Base-by-base conservation (phyloP, 2,329 filamentous ascomycete species). In the Apiospora arundinis region DNA sequence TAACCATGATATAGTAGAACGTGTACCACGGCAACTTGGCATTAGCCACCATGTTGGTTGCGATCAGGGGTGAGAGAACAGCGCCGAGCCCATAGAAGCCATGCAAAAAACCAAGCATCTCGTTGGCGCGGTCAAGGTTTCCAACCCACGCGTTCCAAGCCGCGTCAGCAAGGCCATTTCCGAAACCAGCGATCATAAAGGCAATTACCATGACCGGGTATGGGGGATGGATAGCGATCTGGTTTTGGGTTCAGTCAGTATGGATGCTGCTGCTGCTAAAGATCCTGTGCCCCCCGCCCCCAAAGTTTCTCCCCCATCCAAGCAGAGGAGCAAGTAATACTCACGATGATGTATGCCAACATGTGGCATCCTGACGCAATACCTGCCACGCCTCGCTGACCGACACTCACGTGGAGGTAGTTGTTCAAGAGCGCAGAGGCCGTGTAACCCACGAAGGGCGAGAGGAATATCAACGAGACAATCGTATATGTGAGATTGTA, bases 1-100 rank as follows among this genome's bases (percentile, higher is more conserved):
- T 73, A 76, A 92, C 89, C 91, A 94, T 92, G 60, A 94, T 82
- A 77, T 93, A 94, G 80, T 94, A 95, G 78, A 92, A 95, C 1
- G 84, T 83, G 75, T 91, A 93, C 92, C 92, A 95, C 0, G 84
- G 84, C 68, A 91, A 74, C 7, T 83, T 75, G 0, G 83, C 89
- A 75, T 89, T 89, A 0, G 90, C 90, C 48, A 94, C 89, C 86
- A 95, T 88, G 0, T 87, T 87, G 0, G 92, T 94, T 0, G 92
- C 92, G 67, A 94, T 87, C 4, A 94, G 79, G 0, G 92, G 92
- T n/a, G 89, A 86, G 0, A 94, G 81, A 0, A 92, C 89, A 0
- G 91, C 92, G 0, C 93, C 92, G 0, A 90, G 74, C 0, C 91
- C 92, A 76, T 94, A 95, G 68, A 88, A 88, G 0, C 88, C 91